These are phyloP conservation scores for grape (Vitis vinifera) DNA, from an alignment of 164 flowering plant genomes.

Conservation along the genomic window DNA sequence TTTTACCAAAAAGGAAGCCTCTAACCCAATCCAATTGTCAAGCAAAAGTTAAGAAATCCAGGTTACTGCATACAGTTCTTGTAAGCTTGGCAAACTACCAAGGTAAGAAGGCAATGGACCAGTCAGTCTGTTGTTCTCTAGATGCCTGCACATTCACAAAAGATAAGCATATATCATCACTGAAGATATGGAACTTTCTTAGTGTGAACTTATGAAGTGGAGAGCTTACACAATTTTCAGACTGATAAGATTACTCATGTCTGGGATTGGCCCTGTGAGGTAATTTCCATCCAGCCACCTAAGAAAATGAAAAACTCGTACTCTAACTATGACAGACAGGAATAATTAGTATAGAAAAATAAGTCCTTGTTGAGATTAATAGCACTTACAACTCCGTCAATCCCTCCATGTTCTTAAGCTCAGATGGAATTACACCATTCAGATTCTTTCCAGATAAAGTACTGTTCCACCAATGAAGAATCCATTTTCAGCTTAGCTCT, in stretches of 20 bases:
- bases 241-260: conserved; percentile 66
- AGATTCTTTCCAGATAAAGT: conserved; percentile 64
- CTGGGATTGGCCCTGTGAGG: conserved; percentile 74
- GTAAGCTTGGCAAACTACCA: conserved; percentile 65
- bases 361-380: neutral
- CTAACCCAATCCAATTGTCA: neutral
- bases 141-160: conserved; percentile 65
- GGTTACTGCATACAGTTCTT: conserved; percentile 63
- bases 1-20: neutral
- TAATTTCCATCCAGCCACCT: conserved; percentile 85
- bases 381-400: conserved; percentile 80
- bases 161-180: neutral
- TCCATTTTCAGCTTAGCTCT: neutral
- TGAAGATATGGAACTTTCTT: neutral
- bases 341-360: neutral
- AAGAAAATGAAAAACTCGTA: conserved; percentile 10
- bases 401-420: conserved; percentile 62
- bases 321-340: neutral
- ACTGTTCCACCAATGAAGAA: conserved; percentile 42
- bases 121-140: conserved; percentile 77
- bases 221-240: conserved; percentile 68
- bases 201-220: neutral
- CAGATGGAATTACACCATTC: conserved; percentile 64
- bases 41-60: neutral
- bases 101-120: conserved; percentile 78